These are phyloP conservation scores for Barnettozyma populi DNA, from an alignment of 805 yeast species.

Conservation along the genomic window DNA sequence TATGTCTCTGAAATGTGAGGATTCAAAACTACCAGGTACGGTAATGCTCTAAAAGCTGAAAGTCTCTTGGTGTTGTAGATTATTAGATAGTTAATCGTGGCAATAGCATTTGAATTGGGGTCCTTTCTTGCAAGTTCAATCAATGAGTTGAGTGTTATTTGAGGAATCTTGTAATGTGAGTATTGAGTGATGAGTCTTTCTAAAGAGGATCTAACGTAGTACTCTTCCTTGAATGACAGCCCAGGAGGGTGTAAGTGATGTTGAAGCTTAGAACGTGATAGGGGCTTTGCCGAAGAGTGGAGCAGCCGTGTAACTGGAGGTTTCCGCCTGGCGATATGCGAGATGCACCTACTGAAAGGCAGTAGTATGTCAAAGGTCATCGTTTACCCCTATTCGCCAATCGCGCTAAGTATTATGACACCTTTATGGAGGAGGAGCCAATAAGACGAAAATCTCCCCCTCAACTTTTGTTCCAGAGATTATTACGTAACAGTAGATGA, in stretches of 20 bases:
- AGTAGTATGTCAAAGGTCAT: background rate
- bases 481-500: background rate
- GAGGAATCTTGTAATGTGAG: slow-evolving; percentile 47
- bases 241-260: slow-evolving; percentile 17
- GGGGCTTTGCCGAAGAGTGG: slow-evolving; percentile 3
- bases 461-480: too few species aligned
- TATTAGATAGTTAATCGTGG: slow-evolving; percentile 51
- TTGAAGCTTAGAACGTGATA: slow-evolving; percentile 16
- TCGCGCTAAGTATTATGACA: too few species aligned
- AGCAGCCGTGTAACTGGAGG: background rate
- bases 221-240: slow-evolving; percentile 42
- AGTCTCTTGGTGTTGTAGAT: slow-evolving; percentile 67
- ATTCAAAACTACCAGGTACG: slow-evolving; percentile 79
- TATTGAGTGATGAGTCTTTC: slow-evolving; percentile 55
- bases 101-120: slow-evolving; percentile 34
- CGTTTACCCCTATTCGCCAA: background rate
- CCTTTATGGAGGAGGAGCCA: too few species aligned
- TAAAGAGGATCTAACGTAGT: slow-evolving; percentile 50
- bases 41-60: slow-evolving; percentile 63
- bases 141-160: slow-evolving; percentile 46
- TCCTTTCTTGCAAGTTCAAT: slow-evolving; percentile 35
- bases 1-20: slow-evolving; percentile 81
- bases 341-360: background rate
- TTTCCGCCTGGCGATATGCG: background rate
- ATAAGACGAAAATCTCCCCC: too few species aligned